Evolutionary conservation across 805 yeast species (phyloP), one percentile per base, ranked within the genome.

Genomic region (Ogataea saltuana): DNA sequence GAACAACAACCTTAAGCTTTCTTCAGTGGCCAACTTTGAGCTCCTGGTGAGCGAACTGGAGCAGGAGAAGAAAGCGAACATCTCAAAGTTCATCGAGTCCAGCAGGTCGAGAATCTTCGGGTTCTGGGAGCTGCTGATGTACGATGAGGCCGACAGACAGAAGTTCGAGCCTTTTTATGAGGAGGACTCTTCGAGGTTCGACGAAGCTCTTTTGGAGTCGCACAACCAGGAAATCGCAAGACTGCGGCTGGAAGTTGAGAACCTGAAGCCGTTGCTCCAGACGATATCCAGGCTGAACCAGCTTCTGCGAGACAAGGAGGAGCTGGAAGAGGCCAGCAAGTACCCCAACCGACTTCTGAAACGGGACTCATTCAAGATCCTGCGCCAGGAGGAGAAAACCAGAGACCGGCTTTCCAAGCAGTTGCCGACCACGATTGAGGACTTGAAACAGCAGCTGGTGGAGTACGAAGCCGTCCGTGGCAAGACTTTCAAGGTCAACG

Each of bases 341-440:
- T 93, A 91, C 60, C 81, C 97, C 0, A 80, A 91, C 0, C 74
- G 98, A 48, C 70, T 90, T 32, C 63, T 85, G 34, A 78, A 84
- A 49, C 78, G 86, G 56, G 82, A 85, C 54, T 83, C 89, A 2
- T 90, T 91, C 50, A 83, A 81, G 47, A 83, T 90, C 18, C 67
- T 91, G 45, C 70, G 85, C 44, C 76, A 83, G 44, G 99, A 91
- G 59, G 97, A 89, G 59, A 83, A 75, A 56, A 69, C 81, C 29
- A 69, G 97, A 42, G 83, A 83, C 52, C 75, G 76, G 41, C 70
- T 90, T 6, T 65, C 76, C n/a, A 79, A 80, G 56, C 76, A 76
- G 51, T 67, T 87, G 51, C 98, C 98, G 0, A 68, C 70, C 27
- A 70, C 85, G 0, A 64, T 87, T 8, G 63, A 67, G 4, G 75